These are phyloP conservation scores for Pascua guehoae DNA, from an alignment of 1,284 basidiomycete genomes.

Conservation along the genomic window DNA sequence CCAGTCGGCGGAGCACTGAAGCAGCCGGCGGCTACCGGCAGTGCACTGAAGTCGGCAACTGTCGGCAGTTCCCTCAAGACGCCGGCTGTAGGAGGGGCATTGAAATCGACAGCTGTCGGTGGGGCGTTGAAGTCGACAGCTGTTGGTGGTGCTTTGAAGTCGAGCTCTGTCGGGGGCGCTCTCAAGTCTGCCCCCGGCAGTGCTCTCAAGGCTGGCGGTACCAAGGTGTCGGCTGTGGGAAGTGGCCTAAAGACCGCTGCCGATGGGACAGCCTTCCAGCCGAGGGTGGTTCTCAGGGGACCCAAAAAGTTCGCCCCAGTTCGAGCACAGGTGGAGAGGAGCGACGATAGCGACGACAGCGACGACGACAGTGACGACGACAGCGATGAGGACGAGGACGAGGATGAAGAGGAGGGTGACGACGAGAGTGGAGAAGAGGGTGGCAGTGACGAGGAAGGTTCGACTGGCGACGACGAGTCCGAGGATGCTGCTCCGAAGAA, in stretches of 20 bases:
- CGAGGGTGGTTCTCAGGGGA: constrained; percentile 29
- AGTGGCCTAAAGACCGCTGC: constrained; percentile 9
- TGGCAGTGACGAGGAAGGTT: constrained; percentile 17
- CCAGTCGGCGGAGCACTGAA: constrained; percentile 1
- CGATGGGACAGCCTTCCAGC: constrained; percentile 27
- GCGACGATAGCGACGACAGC: constrained; percentile 17
- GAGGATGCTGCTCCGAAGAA: constrained; percentile 22
- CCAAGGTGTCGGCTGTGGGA: not conserved
- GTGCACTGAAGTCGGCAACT: constrained; percentile 2
- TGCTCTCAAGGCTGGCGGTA: not conserved
- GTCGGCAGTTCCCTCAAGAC: constrained; percentile 6
- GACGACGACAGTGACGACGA: constrained; percentile 20
- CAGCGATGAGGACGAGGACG: constrained; percentile 23
- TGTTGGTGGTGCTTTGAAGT: constrained; percentile 4
- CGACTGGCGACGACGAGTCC: constrained; percentile 25
- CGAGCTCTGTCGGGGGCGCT: constrained; percentile 7
- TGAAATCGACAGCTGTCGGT: not conserved
- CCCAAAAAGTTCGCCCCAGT: constrained; percentile 23
- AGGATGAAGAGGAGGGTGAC: constrained; percentile 18
- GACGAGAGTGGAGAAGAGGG: constrained; percentile 18
- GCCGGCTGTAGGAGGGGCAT: constrained; percentile 1
- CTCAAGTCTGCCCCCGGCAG: constrained; percentile 6
- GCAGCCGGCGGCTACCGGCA: not conserved
- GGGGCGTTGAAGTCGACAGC: constrained; percentile 3
- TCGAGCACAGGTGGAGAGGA: constrained; percentile 6